These are phyloP conservation scores for Cutaneotrichosporon sp. DNA, from an alignment of 1,284 basidiomycete species.

Conservation along the genomic window DNA sequence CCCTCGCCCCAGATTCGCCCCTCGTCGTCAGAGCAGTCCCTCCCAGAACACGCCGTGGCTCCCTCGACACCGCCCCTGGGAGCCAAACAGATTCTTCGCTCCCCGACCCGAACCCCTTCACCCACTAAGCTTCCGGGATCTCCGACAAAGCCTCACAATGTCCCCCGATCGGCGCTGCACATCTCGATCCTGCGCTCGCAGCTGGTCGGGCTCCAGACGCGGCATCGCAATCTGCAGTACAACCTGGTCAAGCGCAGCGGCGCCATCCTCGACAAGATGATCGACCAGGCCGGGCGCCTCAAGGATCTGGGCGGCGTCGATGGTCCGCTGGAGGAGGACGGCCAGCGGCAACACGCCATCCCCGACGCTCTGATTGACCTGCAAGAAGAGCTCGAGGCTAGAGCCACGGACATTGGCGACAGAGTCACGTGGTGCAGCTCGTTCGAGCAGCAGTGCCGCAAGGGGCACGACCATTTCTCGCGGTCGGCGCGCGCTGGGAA, in stretches of 20 bases:
- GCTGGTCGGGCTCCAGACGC: conserved; percentile 53
- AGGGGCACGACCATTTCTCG: conserved; percentile 31
- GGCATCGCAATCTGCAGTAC: conserved; percentile 35
- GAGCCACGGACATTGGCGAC: conserved; percentile 26
- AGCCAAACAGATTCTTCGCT: neutral
- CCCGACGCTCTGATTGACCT: conserved; percentile 45
- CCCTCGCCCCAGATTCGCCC: neutral
- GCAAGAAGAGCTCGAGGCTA: conserved; percentile 45
- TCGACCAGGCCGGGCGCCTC: conserved; percentile 43
- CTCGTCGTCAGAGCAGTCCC: neutral
- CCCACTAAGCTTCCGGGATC: conserved; percentile 1
- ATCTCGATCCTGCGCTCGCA: conserved; percentile 58
- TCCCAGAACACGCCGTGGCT: conserved; percentile 1
- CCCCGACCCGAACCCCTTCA: neutral
- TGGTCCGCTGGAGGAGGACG: conserved; percentile 27
- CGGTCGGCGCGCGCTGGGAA: conserved; percentile 22
- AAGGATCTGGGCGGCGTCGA: conserved; percentile 36
- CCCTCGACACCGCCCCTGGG: neutral
- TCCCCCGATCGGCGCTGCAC: conserved; percentile 22
- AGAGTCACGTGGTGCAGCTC: conserved; percentile 34
- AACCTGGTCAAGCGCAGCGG: conserved; percentile 35
- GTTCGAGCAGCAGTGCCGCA: conserved; percentile 38
- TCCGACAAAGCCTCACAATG: conserved; percentile 10
- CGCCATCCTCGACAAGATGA: conserved; percentile 46
- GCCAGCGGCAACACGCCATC: conserved; percentile 26